Evolutionary conservation across 1,139 yeast species (phyloP), one percentile per base, ranked within the genome.

Genomic region (Ashbya aceris): DNA sequence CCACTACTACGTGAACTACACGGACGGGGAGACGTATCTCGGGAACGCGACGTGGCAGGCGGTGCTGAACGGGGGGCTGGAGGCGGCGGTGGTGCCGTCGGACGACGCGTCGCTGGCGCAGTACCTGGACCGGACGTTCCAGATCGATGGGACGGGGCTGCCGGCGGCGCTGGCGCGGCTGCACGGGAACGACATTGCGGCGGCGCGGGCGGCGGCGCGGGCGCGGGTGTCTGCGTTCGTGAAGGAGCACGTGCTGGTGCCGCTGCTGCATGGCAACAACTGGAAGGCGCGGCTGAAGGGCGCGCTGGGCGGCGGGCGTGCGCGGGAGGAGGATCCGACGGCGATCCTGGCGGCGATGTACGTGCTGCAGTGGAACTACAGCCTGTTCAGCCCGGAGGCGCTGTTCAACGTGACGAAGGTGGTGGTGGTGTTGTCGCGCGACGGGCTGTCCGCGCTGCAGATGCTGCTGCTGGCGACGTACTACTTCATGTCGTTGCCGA

Each of bases 311-410:
- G 40, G 6, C 13, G 12, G 14, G 13, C 36, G 30, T 11, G 34
- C 31, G 17, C 17, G 14, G 6, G 37, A 10, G 29, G 29, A 10
- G n/a, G 37, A 34, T 20, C 53, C 56, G 2, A 34, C 51, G 8
- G 41, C 39, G 11, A 38, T 54, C 10, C 36, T 57, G 27, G 50
- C 49, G 11, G 37, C 54, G 11, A 40, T 57, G 17, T 50, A 46
- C 39, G 44, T 58, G 10, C 51, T 57, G 26, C 64, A 60, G 42
- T 48, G 56, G 31, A 51, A 53, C 42, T 55, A 58, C 58, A 49
- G 51, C 4, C 55, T 61, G 41, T 44, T 58, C 27, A 53, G 55
- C 46, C 51, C 55, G 33, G 48, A 47, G 23, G 50, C 51, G 29
- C 40, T 60, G n/a, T 56, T 54, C 39, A 48, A 54, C 32, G 42